A percentile compares a stretch with the other conserved stretches of the same genome.
Conservation (phyloP, 129 eudicot genomes). For the Logfia minima region DNA sequence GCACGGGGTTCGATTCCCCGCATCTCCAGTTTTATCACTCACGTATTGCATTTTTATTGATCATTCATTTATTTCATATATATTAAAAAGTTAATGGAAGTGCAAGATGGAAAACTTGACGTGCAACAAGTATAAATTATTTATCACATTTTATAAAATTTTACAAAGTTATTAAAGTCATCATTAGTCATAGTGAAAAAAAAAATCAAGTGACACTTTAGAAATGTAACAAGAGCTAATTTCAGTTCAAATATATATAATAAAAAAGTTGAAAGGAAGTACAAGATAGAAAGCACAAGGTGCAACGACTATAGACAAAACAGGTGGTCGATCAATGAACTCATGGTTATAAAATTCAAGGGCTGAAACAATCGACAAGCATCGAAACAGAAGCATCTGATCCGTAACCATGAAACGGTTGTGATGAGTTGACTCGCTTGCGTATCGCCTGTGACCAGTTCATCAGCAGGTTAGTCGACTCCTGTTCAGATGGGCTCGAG, state of each 20-base stretch:
- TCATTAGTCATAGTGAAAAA: no score
- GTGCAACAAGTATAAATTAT: no score
- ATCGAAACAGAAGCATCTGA: conserved; percentile 41
- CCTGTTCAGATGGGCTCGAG: conserved; percentile 2
- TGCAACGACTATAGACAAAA: conserved; percentile 6
- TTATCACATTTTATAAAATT: no score
- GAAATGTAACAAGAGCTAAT: no score
- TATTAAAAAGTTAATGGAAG: no score
- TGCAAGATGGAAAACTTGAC: no score
- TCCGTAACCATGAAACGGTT: neutral
- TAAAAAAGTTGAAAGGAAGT: no score
- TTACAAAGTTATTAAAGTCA: no score
- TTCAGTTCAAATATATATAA: no score
- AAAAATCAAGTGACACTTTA: neutral
- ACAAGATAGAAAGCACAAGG: neutral
- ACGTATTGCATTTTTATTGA: no score
- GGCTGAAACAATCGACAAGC: conserved; percentile 36
- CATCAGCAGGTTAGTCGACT: neutral
- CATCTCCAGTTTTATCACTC: conserved; percentile 51
- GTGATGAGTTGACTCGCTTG: conserved; percentile 18
- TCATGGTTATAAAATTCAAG: conserved; percentile 19
- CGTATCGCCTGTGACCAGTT: conserved; percentile 21
- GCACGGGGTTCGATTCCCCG: conserved; percentile 99
- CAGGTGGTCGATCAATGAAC: neutral
- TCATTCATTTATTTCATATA: no score